Base-by-base conservation (phyloP, 2,329 filamentous ascomycete genomes). In the Colletotrichum sp. region DNA sequence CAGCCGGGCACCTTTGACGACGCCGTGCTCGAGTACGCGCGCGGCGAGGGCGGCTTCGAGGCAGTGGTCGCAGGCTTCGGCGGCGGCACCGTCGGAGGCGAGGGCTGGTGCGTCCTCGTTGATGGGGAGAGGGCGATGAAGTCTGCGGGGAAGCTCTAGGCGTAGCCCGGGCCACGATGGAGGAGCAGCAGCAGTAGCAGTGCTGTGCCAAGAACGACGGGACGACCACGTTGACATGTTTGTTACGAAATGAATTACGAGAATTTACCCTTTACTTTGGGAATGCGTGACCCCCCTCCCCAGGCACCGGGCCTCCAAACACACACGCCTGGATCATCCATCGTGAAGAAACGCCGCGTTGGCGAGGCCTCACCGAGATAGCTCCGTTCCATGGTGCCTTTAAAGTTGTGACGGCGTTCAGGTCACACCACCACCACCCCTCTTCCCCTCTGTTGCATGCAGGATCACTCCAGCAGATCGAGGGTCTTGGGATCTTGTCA, bases 1-100 rank as follows among this genome's bases (percentile, higher is more conserved):
- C 97, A 99, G 86, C 97, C 97, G 0, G 97, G 96, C 1, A 96
- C 92, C 18, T 99, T 94, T 82, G 93, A 98, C 82, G 91, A 94
- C 68, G 91, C 92, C 74, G 94, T 95, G 26, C 82, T 98, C 77
- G 87, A 90, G 55, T 96, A 91, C 84, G 95, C 95, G 5, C 87
- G 89, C 26, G 84, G 81, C 76, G 87, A 94, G 78, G 87, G 85
- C 7, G 86, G 85, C 21, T 98, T 97, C 80, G 87, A 92, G 79
- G 92, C 92, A 49, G 93, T 95, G 44, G 93, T 95, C 57, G 91
- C 88, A 77, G 92, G 89, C 8, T 88, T 93, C 49, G 92, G 93
- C 32, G 92, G 93, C 30, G 74, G 74, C 34, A 76, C 74, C 13
- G 82, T 85, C 32, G 94, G 94, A 9, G 85, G 87, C 66, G 94